phyloP scores from a whole-genome alignment of 805 yeast species.

The Priceomyces melissophilus region DNA sequence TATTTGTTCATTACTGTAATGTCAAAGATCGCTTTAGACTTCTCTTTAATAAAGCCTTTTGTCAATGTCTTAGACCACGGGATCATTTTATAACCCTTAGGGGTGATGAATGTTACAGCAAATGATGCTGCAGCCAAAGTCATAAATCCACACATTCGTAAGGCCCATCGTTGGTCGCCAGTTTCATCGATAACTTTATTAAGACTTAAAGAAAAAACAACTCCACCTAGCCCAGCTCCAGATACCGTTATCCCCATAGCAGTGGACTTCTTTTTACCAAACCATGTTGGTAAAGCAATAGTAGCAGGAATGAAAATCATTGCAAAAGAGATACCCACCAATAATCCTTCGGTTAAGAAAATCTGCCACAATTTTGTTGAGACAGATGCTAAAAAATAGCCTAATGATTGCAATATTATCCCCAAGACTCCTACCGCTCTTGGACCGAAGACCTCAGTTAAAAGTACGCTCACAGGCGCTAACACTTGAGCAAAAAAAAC shows the following conservation, averaged over 20 bases:
- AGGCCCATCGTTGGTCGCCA: conserved; percentile 44
- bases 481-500: conserved; percentile 54
- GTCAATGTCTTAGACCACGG: conserved; percentile 21
- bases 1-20: conserved; percentile 20
- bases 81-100: conserved; percentile 35
- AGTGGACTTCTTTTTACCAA: conserved; percentile 39
- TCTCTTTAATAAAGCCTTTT: conserved; percentile 15
- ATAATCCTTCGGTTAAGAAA: conserved; percentile 49
- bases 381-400: conserved; percentile 50
- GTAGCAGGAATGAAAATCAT: conserved; percentile 43
- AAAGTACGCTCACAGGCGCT: conserved; percentile 50
- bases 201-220: conserved; percentile 43
- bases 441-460: conserved; percentile 50
- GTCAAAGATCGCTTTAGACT: conserved; percentile 35
- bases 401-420: conserved; percentile 38
- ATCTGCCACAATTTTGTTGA: conserved; percentile 50
- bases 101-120: conserved; percentile 42
- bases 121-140: conserved; percentile 28
- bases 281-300: conserved; percentile 48
- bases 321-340: conserved; percentile 48
- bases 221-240: conserved; percentile 55
- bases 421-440: conserved; percentile 46
- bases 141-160: conserved; percentile 36
- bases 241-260: conserved; percentile 47
- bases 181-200: conserved; percentile 36